Evolutionary conservation across 768 basidiomycete species (phyloP).

Genomic region (Sistotremastrum niveocremeum): DNA sequence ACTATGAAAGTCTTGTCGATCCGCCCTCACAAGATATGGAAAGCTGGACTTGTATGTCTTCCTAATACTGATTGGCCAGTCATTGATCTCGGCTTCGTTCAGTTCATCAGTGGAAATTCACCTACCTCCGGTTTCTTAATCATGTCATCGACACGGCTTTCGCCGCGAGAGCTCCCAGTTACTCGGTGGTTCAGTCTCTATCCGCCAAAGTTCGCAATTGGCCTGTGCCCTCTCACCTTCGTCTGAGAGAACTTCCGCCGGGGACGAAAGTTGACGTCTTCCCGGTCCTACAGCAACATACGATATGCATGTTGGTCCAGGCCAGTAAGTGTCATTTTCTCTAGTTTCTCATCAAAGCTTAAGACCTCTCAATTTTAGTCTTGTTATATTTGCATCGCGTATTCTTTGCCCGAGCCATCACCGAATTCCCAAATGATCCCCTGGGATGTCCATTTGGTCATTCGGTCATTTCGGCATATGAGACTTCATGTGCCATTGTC

Average conservation of each 20-base stretch:
- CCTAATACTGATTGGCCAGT: too few relatives aligned
- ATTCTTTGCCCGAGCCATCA: constrained; percentile 58
- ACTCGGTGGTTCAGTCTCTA: constrained; percentile 48
- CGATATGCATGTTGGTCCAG: too few relatives aligned
- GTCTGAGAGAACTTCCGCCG: too few relatives aligned
- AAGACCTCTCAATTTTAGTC: constrained; percentile 20
- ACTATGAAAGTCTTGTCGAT: too few relatives aligned
- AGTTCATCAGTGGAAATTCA: neutral
- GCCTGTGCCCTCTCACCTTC: constrained; percentile 23
- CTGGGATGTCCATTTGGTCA: constrained; percentile 57
- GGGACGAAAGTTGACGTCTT: too few relatives aligned
- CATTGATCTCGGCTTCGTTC: neutral
- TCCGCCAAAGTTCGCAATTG: constrained; percentile 52
- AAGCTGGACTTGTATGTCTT: too few relatives aligned
- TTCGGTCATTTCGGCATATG: constrained; percentile 56
- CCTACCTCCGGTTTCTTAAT: neutral
- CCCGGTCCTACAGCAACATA: too few relatives aligned
- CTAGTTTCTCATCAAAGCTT: too few relatives aligned
- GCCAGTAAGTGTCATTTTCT: too few relatives aligned
- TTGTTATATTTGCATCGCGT: constrained; percentile 65
- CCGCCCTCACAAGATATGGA: too few relatives aligned
- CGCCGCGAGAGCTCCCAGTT: constrained; percentile 45
- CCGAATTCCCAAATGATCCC: constrained; percentile 48
- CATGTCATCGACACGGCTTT: constrained; percentile 26
- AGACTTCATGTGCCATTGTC: constrained; percentile 39